Base-by-base conservation (phyloP, 2,329 filamentous ascomycete species). In the Hypoxylon rubiginosum region DNA sequence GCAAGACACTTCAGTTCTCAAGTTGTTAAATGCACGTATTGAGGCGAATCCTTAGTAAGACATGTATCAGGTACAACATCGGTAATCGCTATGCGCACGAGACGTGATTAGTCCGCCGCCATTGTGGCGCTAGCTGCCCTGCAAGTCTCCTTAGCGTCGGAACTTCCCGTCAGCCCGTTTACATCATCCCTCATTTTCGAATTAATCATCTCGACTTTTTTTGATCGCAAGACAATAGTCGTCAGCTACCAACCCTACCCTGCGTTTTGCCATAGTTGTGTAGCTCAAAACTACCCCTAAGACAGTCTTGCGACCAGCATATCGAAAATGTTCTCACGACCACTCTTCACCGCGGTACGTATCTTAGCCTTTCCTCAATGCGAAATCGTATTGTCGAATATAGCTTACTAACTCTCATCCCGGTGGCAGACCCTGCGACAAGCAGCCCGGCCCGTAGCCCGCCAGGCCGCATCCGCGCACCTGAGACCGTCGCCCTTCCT, bases 401-500 rank as follows among this genome's bases (percentile, higher is more conserved):
- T 45, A 26, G 28, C 32, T 53, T 52, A 63, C 61, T 63, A 39
- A 65, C 21, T 32, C 19, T 11, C 13, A 7, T 55, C n/a, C 17
- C 30, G 28, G 19, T 19, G 24, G 4, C 70, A 85, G 83, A 78
- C 79, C 67, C 80, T 84, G 74, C 80, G 81, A 70, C 80, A 81
- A 74, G 80, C 82, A 50, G 76, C 81, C 62, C 81, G 81, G 63
- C 81, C 75, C 15, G 50, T 75, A 54, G 67, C 71, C 43, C 66
- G 71, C n/a, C 70, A 67, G 19, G 55, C 68, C 43, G 21, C 70
- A 19, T 48, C 69, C 32, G 53, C 68, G 3, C 13, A 52, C 56
- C 36, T 59, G 49, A 58, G 73, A 26, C 74, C 74, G 8, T 48
- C 73, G 6, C 74, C 76, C 52, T 77, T 78, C 70, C 72, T 77